Base-by-base conservation (phyloP, 169 alveolate genomes). In the Cryptosporidium tyzzeri region DNA sequence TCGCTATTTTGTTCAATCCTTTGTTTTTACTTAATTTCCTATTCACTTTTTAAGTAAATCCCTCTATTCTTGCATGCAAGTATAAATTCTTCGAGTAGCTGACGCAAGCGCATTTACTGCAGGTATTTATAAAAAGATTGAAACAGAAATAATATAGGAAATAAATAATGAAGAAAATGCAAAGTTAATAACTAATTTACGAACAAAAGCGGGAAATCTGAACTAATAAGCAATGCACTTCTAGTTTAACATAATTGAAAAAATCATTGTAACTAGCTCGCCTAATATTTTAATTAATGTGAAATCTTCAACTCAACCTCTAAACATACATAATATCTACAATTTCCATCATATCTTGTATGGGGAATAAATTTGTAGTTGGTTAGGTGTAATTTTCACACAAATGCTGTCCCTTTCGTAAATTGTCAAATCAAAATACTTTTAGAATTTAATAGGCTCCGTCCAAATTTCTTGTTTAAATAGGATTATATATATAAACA, bases 171-270 rank as follows among this genome's bases (percentile, higher is more conserved):
- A n/a, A 55, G 67, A 55, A 55, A 55, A 55, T 55, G 29, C 35
- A 55, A 23, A 55, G 14, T 55, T 55, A 55, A 55, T n/a, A 55
- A 55, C 67, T 55, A 23, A 55, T 55, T 55, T 26, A 55, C 67
- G 18, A 55, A 26, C 67, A 26, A 55, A 10, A 55, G 26, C 10
- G 9, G 35, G 23, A 23, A 9, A 55, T 26, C 23, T 55, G 67
- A 55, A 26, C 67, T n/a, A 55, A 3, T 26, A 3, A 23, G 67
- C 55, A 48, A 2, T 48, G 18, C 55, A 5, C 3, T 14, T 2
- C 21, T 14, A 12, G 55, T 3, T 16, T 48, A 48, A 48, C 55
- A 48, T 48, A 48, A 16, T 48, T 14, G 21, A 0, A 3, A 3
- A 48, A 48, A 14, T 48, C 5, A 14, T 14, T 48, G 55, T 2